Conservation (phyloP, 2,329 filamentous ascomycete genomes). For the Endothia cerciana region DNA sequence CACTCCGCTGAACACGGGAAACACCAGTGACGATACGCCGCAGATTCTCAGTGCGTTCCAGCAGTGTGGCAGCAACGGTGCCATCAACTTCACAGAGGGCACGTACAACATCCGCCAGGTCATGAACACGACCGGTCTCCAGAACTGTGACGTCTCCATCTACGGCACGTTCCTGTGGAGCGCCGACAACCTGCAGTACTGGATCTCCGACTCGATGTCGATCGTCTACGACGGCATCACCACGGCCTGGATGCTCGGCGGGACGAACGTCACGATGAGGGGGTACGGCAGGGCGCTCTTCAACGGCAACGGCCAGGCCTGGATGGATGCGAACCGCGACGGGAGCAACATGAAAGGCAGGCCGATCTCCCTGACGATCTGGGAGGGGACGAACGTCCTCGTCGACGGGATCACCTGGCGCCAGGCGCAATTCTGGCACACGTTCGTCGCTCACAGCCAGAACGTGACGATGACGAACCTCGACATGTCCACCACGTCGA, state of each 20-base stretch:
- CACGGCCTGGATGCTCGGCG: slow-evolving; percentile 55
- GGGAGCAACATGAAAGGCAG: slow-evolving; percentile 47
- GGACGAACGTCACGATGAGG: slow-evolving; percentile 50
- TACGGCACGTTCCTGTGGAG: slow-evolving; percentile 50
- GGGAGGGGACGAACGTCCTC: slow-evolving; percentile 49
- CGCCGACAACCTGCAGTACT: slow-evolving; percentile 48
- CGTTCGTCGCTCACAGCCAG: slow-evolving; percentile 48
- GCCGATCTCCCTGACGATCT: slow-evolving; percentile 50
- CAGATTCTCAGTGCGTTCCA: slow-evolving; percentile 55
- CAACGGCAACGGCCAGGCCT: slow-evolving; percentile 49
- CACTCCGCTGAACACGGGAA: slow-evolving; percentile 29
- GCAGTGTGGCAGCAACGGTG: slow-evolving; percentile 52
- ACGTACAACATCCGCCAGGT: slow-evolving; percentile 53
- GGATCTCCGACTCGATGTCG: slow-evolving; percentile 49
- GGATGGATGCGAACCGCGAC: slow-evolving; percentile 49
- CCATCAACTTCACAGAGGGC: slow-evolving; percentile 52
- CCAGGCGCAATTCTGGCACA: slow-evolving; percentile 55
- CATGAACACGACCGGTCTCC: slow-evolving; percentile 52
- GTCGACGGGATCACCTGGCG: slow-evolving; percentile 50
- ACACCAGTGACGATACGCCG: slow-evolving; percentile 49
- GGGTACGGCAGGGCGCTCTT: slow-evolving; percentile 53
- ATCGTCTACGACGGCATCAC: slow-evolving; percentile 55
- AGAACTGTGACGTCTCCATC: slow-evolving; percentile 52
- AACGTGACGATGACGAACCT: slow-evolving; percentile 57
- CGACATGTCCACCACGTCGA: slow-evolving; percentile 53